Conservation (phyloP, 768 basidiomycete genomes). For the Paxillus involutus region DNA sequence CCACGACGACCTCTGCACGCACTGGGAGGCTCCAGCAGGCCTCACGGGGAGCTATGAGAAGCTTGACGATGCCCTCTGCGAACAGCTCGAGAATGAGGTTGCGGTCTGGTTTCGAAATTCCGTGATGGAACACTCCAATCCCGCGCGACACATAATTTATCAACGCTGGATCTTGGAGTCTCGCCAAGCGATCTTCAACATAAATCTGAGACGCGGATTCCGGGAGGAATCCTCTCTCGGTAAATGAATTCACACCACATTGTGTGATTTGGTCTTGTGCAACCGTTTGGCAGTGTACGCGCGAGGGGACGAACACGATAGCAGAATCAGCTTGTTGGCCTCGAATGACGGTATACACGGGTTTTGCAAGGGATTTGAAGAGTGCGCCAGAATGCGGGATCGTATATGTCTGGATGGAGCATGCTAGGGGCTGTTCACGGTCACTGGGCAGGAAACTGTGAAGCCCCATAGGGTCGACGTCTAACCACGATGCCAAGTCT, state of each 20-base stretch:
- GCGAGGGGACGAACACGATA: conserved; percentile 89
- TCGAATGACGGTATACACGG: conserved; percentile 76
- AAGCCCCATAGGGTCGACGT: conserved; percentile 58
- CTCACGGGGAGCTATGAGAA: conserved; percentile 81
- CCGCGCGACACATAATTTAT: conserved; percentile 80
- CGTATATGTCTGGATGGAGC: conserved; percentile 74
- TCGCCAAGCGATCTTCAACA: conserved; percentile 57
- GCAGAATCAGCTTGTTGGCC: conserved; percentile 46
- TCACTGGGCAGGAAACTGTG: conserved; percentile 82
- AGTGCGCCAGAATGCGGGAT: conserved; percentile 85
- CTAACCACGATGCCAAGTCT: conserved; percentile 83
- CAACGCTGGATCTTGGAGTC: conserved; percentile 62
- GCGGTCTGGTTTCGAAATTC: conserved; percentile 65
- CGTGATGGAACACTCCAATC: conserved; percentile 84
- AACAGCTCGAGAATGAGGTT: conserved; percentile 78
- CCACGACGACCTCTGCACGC: conserved; percentile 75
- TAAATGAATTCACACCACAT: conserved; percentile 73
- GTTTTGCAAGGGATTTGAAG: conserved; percentile 90
- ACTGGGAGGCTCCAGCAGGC: conserved; percentile 90
- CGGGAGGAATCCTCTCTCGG: conserved; percentile 67
- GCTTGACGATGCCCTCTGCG: conserved; percentile 73
- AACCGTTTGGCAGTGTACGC: conserved; percentile 66
- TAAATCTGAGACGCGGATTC: conserved; percentile 46
- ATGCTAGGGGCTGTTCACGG: conserved; percentile 75
- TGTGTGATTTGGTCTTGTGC: conserved; percentile 88